Evolutionary conservation across 2,329 filamentous ascomycete species (phyloP), one percentile per base, ranked within the genome.

Genomic region (Calonectria crousiana): DNA sequence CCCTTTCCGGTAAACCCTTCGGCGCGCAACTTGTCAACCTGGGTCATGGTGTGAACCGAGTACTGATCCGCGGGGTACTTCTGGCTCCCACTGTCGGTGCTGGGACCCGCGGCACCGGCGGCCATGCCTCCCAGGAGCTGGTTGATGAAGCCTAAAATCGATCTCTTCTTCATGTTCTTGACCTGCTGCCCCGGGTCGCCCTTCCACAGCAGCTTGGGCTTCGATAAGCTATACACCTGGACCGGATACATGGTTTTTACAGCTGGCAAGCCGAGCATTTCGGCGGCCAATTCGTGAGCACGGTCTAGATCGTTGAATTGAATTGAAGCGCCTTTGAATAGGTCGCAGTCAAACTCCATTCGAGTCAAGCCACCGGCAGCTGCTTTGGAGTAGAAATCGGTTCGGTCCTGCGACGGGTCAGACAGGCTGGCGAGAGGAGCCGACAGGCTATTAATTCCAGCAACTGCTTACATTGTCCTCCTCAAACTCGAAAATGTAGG

Each of bases 311-410:
- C 85, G 68, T 88, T 83, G 79, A 91, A 86, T 78, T 89, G 86
- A 73, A 91, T 87, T 2, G 90, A 90, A 3, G 86, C 86, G 68
- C 89, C 89, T 77, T 88, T 89, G 85, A 91, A 91, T 23, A 91
- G 83, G 75, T 86, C 84, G 78, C 85, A 89, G 75, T 88, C 83
- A 72, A 90, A 85, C 70, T 87, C 86, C 85, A 88, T 86, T 68
- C 88, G 87, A 62, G 86, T 85, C 51, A 82, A 79, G 56, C 86
- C 87, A 58, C 87, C 81, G 10, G 66, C 14, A 5, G 81, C 79
- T 66, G 87, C 82, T 49, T 82, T 82, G 68, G 77, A 79, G 72
- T 84, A 83, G 76, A 89, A 85, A 28, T 84, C 82, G n/a, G 83
- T 79, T 10, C 83, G 78, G 74, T 89, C 87, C 86, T 88, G 62